phyloP scores from a whole-genome alignment of 2,329 filamentous ascomycete genomes.

The Aspergillus arachidicola region DNA sequence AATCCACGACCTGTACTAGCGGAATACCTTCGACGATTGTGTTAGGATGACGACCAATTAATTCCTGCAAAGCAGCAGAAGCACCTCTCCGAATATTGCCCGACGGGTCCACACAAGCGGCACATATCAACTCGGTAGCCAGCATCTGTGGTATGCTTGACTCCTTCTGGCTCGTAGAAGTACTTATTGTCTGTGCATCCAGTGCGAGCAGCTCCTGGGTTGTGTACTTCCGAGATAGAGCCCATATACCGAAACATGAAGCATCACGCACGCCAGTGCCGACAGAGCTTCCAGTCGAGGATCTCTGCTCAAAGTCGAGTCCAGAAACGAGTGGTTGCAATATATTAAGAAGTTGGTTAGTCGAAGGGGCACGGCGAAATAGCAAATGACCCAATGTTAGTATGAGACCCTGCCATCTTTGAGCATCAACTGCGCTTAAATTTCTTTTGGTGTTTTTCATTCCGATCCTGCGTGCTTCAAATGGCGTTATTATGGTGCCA shows the following conservation, averaged over 20 bases:
- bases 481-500: conserved; percentile 41
- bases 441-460: conserved; percentile 53
- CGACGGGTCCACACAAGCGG: conserved; percentile 82
- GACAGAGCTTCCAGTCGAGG: conserved; percentile 78
- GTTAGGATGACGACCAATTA: conserved; percentile 90
- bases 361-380: conserved; percentile 79
- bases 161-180: conserved; percentile 30
- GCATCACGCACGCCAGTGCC: conserved; percentile 93
- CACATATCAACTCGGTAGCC: conserved; percentile 77
- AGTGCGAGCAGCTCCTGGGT: conserved; percentile 74
- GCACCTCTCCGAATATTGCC: conserved; percentile 92
- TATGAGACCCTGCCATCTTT: conserved; percentile 91
- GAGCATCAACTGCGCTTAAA: conserved; percentile 73
- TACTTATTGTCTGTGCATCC: conserved; percentile 38
- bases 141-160: conserved; percentile 69
- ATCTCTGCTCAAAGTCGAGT: conserved; percentile 85
- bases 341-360: conserved; percentile 69
- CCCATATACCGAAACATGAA: conserved; percentile 95
- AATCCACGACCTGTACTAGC: conserved; percentile 88
- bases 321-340: conserved; percentile 77
- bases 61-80: conserved; percentile 89
- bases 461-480: conserved; percentile 34
- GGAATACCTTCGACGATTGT: conserved; percentile 78
- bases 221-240: conserved; percentile 81
- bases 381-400: conserved; percentile 84